A percentile compares a stretch with the other conserved stretches of the same genome.
Evolutionary conservation across 2,329 filamentous ascomycete genomes (phyloP).

Genomic region (Penicillium hordei): DNA sequence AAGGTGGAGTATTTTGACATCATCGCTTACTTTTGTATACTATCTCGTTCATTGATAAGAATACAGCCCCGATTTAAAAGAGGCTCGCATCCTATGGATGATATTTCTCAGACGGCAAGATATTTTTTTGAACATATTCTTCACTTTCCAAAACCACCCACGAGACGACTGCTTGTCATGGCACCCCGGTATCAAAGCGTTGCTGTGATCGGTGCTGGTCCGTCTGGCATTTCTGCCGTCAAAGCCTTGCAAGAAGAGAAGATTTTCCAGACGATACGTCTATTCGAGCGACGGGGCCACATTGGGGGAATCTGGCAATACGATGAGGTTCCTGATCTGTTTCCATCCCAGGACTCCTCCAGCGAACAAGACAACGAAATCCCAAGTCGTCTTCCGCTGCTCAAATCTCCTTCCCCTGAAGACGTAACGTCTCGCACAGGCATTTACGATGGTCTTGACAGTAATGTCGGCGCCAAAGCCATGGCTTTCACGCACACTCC

Average conservation of each 20-base stretch:
- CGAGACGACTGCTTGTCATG: not conserved
- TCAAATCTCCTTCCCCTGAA: constrained; percentile 17
- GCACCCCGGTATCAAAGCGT: constrained; percentile 11
- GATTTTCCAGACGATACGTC: constrained; percentile 31
- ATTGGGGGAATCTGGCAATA: constrained; percentile 36
- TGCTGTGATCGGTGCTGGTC: constrained; percentile 29
- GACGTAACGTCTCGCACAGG: constrained; percentile 27
- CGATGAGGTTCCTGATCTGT: constrained; percentile 29
- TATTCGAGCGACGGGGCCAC: constrained; percentile 34
- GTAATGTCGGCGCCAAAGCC: constrained; percentile 29
- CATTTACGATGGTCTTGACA: constrained; percentile 27
- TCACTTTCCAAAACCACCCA: not conserved
- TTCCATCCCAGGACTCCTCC: constrained; percentile 12
- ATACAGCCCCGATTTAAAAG: not conserved
- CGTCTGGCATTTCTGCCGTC: constrained; percentile 30
- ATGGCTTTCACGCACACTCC: constrained; percentile 33
- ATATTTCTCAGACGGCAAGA: not conserved
- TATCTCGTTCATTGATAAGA: not conserved
- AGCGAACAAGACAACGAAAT: constrained; percentile 1
- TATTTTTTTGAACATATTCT: no score
- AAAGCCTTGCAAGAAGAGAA: constrained; percentile 35
- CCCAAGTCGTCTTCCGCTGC: constrained; percentile 21
- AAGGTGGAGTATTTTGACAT: constrained; percentile 5
- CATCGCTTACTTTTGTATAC: not conserved
- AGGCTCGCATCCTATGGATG: not conserved